Evolutionary conservation across 78 protist genomes (phyloP).

Genomic region (Chrysochromulina tobinii): DNA sequence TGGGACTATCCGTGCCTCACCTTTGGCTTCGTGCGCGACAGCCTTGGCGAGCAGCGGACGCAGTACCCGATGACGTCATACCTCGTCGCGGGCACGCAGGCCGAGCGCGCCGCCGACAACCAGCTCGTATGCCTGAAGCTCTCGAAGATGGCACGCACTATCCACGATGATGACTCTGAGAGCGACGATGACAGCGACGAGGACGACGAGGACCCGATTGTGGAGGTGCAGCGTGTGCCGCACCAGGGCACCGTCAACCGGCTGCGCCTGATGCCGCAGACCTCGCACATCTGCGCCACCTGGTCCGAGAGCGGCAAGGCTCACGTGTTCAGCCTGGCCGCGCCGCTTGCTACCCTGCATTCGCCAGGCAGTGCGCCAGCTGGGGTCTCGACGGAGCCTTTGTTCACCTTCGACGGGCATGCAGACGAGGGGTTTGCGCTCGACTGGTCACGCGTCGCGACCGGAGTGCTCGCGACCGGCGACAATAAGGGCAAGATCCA

Average conservation of each 20-base stretch:
- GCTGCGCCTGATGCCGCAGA: slow-evolving; percentile 80
- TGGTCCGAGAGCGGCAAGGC: slow-evolving; percentile 86
- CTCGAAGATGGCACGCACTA: slow-evolving; percentile 59
- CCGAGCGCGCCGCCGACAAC: slow-evolving; percentile 68
- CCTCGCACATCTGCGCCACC: slow-evolving; percentile 68
- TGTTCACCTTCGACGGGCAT: slow-evolving; percentile 46
- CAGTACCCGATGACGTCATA: slow-evolving; percentile 74
- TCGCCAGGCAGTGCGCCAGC: neutral
- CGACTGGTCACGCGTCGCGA: slow-evolving; percentile 74
- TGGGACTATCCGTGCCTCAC: slow-evolving; percentile 91
- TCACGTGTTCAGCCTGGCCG: neutral
- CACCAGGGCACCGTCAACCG: slow-evolving; percentile 84
- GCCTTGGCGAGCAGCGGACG: slow-evolving; percentile 70
- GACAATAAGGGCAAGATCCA: slow-evolving; percentile 67
- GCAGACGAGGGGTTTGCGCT: slow-evolving; percentile 88
- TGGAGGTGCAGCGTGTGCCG: slow-evolving; percentile 48
- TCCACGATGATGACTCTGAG: slow-evolving; percentile 50
- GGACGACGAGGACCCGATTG: slow-evolving; percentile 68
- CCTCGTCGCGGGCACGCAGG: slow-evolving; percentile 89
- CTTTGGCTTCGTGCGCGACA: slow-evolving; percentile 83
- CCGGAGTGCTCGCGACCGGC: slow-evolving; percentile 72
- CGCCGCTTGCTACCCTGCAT: neutral
- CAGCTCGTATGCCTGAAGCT: slow-evolving; percentile 65
- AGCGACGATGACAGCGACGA: slow-evolving; percentile 68
- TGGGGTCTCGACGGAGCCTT: neutral